Evolutionary conservation across 345 rosid species (phyloP), one percentile per base, ranked within the genome.

Genomic region (Rhodamnia rubescens): DNA sequence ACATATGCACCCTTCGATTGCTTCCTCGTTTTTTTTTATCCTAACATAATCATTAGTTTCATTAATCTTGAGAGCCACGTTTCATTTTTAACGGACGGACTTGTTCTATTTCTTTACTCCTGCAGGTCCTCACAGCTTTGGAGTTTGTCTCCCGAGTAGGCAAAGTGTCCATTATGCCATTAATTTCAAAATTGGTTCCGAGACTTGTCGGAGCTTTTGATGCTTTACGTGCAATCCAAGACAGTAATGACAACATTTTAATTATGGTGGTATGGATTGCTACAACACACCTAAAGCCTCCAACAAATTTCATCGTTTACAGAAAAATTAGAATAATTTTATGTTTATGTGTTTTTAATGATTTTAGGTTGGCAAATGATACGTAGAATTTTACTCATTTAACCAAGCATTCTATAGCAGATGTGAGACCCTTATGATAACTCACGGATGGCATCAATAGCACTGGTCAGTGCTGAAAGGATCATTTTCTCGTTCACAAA

Each of bases 311-410:
- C 78, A 64, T 16, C 78, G 8, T 64, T 64, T 4, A 16, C 44
- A 8, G 11, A 64, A 64, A 64, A 64, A 64, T 16, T 29, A 7
- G 11, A 3, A 29, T 29, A 16, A 22, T 15, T 29, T 29, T 16
- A 29, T 2, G 5, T 32, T 29, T 15, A 14, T 8, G 24, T 20
- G 9, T 54, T 20, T 20, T 6, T 54, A 4, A 59, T 29, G 20
- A 29, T 64, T 29, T 29, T 29, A 1, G 42, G 42, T 4, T 1
- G 21, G 75, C 32, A 22, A 8, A 64, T 64, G 36, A 8, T 7
- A 16, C 7, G 3, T 7, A 15, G 8, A 15, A 61, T 61, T 3
- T 15, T 11, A 7, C 16, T 29, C 0, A 0, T 29, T 61, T 15
- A 29, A 64, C 21, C 11, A 16, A 29, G 15, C 32, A 64, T 29